These are phyloP conservation scores for Linnemannia elongata DNA, from an alignment of 192 early-diverging fungal species.

Conservation along the genomic window DNA sequence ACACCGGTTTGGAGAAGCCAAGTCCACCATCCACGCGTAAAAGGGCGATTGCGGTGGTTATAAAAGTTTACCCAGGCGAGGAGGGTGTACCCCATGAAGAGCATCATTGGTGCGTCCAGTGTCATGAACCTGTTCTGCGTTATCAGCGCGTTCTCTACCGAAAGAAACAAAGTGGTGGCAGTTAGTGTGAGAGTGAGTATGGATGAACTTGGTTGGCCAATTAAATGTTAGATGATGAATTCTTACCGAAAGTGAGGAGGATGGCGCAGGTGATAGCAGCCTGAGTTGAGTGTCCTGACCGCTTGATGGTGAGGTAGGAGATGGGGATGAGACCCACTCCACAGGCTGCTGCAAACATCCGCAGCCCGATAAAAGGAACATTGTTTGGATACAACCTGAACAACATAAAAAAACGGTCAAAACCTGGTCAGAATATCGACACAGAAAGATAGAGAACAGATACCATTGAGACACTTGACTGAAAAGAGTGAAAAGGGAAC, in stretches of 20 bases:
- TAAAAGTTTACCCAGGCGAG: constrained; percentile 91
- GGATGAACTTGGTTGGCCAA: too few relatives aligned
- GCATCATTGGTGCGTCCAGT: constrained; percentile 89
- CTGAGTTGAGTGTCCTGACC: constrained; percentile 78
- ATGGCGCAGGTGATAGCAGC: constrained; percentile 84
- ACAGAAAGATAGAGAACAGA: neutral
- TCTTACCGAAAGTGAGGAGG: constrained; percentile 82
- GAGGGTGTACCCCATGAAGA: constrained; percentile 84
- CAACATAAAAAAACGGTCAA: neutral
- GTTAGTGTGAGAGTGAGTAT: neutral
- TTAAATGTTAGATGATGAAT: neutral
- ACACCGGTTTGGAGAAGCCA: constrained; percentile 89
- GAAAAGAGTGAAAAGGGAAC: constrained; percentile 3
- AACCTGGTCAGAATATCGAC: neutral
- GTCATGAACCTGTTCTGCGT: constrained; percentile 92
- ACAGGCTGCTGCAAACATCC: constrained; percentile 79
- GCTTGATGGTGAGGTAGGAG: constrained; percentile 83
- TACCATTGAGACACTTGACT: too few relatives aligned
- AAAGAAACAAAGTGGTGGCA: neutral
- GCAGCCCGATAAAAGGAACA: constrained; percentile 90
- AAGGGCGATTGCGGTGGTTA: constrained; percentile 76
- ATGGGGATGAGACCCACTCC: constrained; percentile 86
- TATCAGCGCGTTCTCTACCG: constrained; percentile 86
- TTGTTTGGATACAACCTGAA: constrained; percentile 46
- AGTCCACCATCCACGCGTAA: constrained; percentile 85